Base-by-base conservation (phyloP, 1,139 yeast genomes). In the Trichomonascaceae sp. region DNA sequence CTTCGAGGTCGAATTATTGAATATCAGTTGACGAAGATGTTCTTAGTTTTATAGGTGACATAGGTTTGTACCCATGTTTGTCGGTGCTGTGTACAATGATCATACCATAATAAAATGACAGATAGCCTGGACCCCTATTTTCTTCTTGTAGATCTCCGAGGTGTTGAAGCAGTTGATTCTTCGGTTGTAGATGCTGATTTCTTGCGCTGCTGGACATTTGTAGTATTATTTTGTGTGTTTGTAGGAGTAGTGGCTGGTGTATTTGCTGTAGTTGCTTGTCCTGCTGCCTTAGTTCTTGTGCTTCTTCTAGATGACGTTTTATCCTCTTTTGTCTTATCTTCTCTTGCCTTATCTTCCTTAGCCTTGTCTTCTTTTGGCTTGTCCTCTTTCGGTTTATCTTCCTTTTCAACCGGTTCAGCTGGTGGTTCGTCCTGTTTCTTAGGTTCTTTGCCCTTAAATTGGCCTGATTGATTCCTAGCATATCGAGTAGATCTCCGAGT, bases 1-100 rank as follows among this genome's bases (percentile, higher is more conserved):
- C 64, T 91, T 91, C 66, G 97, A 90, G 67, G 97, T 91, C 61
- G 96, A 91, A 75, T 82, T 91, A 72, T 76, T 91, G 66, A 83
- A 82, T 66, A 85, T 91, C 69, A 88, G 88, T 76, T 64, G 61
- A 53, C 18, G 32, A 13, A 3, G 20, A 20, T 36, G 43, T 32
- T 9, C 32, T n/a, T 17, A n/a, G 20, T 22, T n/a, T 47, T n/a
- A 18, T 15, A 22, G 27, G 15, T 18, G 47, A 17, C 15, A 15
- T 5, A 24, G 3, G 4, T 19, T 44, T 24, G 53, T 30, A 43
- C 50, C 36, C 22, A n/a, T 38, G 36, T 41, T 24, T 45, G 38
- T 43, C 20, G 38, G 15, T 19, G 13, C 27, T 45, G 24, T 30
- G 13, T 19, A 22, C 24, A 22, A 22, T 22, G 24, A 22, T 22